Conservation (phyloP, 306 rosid species). For the Castanopsis chinensis region DNA sequence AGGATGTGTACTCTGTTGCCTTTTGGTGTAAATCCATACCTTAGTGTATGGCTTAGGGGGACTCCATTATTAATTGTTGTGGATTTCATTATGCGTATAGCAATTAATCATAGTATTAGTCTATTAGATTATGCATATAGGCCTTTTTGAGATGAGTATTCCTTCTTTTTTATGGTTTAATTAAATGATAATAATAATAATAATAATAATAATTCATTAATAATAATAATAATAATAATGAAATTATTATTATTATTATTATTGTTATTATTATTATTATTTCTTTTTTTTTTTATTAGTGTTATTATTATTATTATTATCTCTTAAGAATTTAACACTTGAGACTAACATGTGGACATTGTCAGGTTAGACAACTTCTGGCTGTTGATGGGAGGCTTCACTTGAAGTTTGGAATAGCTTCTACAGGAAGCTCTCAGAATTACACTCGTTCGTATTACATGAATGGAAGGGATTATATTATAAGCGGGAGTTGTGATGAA, state of each 20-base stretch:
- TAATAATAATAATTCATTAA: no score
- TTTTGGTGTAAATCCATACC: not conserved
- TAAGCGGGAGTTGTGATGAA: constrained; percentile 89
- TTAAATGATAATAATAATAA: no score
- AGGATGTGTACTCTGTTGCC: not conserved
- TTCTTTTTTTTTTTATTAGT: no score
- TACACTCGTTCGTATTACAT: constrained; percentile 84
- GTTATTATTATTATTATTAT: not conserved
- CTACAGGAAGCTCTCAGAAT: constrained; percentile 69
- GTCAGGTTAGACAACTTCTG: constrained; percentile 73
- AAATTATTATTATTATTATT: not conserved
- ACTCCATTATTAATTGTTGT: not conserved
- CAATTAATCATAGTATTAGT: no score
- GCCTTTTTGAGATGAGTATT: not conserved
- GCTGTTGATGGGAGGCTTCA: constrained; percentile 88
- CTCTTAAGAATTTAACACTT: not conserved
- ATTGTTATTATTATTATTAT: no score
- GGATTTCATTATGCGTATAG: no score
- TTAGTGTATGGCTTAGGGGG: not conserved
- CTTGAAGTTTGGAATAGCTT: constrained; percentile 67
- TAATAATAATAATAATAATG: no score
- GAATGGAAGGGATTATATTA: constrained; percentile 84
- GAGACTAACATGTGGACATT: constrained; percentile 26
- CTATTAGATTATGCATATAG: not conserved
- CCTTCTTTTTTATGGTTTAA: not conserved